These are phyloP conservation scores for Spinacia oleracea DNA, from an alignment of 179 eudicot species.

Conservation along the genomic window DNA sequence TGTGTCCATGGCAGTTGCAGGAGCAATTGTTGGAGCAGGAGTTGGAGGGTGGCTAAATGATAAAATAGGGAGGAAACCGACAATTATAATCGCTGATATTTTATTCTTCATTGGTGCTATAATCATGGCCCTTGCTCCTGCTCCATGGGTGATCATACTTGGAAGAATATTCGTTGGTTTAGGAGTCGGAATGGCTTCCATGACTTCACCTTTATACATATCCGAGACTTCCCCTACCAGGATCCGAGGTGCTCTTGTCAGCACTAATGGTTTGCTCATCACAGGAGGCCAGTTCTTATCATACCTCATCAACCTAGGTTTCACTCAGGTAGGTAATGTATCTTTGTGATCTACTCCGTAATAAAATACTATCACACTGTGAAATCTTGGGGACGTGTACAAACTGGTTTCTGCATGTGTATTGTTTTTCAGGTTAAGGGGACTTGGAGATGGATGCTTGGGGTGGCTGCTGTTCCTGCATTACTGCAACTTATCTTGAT, in stretches of 20 bases:
- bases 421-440: constrained; percentile 36
- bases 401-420: background rate
- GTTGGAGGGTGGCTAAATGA: constrained; percentile 72
- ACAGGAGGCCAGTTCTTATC: constrained; percentile 75
- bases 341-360: background rate
- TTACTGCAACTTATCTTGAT: constrained; percentile 60
- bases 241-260: constrained; percentile 76
- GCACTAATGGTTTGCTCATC: constrained; percentile 77
- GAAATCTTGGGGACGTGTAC: background rate
- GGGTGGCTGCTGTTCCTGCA: constrained; percentile 79
- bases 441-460: constrained; percentile 92
- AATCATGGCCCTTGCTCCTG: constrained; percentile 57
- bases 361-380: background rate
- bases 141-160: constrained; percentile 68
- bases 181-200: constrained; percentile 90
- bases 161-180: constrained; percentile 73
- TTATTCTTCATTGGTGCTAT: constrained; percentile 67
- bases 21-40: constrained; percentile 80
- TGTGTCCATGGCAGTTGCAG: constrained; percentile 81
- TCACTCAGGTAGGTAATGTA: constrained; percentile 58
- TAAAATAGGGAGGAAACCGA: constrained; percentile 57
- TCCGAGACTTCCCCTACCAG: constrained; percentile 80
- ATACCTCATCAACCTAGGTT: constrained; percentile 67
- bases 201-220: constrained; percentile 83
- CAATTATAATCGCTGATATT: constrained; percentile 65